These are phyloP conservation scores for Metschnikowia vanudenii DNA, from an alignment of 805 yeast species.

Conservation along the genomic window DNA sequence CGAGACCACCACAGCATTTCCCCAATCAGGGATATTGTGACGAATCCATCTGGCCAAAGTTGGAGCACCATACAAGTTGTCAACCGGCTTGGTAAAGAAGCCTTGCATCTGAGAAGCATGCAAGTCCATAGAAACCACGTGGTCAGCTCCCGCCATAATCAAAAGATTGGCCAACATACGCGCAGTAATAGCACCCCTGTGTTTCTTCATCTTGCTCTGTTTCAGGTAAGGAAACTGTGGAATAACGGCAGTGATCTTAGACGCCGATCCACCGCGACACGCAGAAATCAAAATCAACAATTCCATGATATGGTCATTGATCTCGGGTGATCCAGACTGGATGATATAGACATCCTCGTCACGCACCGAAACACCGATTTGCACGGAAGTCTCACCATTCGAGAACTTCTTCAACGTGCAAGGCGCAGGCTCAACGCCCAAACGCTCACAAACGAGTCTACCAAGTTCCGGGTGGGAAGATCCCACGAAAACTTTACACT, in stretches of 20 bases:
- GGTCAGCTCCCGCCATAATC: slow-evolving; percentile 99
- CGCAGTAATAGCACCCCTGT: slow-evolving; percentile 98
- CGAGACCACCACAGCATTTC: slow-evolving; percentile 93
- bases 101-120: slow-evolving; percentile 99
- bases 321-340: slow-evolving; percentile 84
- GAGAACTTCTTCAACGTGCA: slow-evolving; percentile 89
- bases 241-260: slow-evolving; percentile 91
- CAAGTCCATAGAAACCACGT: slow-evolving; percentile 94
- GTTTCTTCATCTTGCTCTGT: slow-evolving; percentile 98
- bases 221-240: slow-evolving; percentile 95
- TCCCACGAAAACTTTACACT: slow-evolving; percentile 96
- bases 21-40: slow-evolving; percentile 81
- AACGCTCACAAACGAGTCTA: slow-evolving; percentile 77
- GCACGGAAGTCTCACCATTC: slow-evolving; percentile 97
- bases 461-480: slow-evolving; percentile 96
- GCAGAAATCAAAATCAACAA: slow-evolving; percentile 89
- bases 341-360: slow-evolving; percentile 92
- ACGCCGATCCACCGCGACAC: slow-evolving; percentile 98
- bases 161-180: slow-evolving; percentile 94
- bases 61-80: slow-evolving; percentile 94
- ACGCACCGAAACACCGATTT: slow-evolving; percentile 90
- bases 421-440: slow-evolving; percentile 93
- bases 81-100: slow-evolving; percentile 95
- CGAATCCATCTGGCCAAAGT: slow-evolving; percentile 94
- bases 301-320: slow-evolving; percentile 96